phyloP scores from a whole-genome alignment of 148 eudicot genomes.

The Nepenthes gracilis region DNA sequence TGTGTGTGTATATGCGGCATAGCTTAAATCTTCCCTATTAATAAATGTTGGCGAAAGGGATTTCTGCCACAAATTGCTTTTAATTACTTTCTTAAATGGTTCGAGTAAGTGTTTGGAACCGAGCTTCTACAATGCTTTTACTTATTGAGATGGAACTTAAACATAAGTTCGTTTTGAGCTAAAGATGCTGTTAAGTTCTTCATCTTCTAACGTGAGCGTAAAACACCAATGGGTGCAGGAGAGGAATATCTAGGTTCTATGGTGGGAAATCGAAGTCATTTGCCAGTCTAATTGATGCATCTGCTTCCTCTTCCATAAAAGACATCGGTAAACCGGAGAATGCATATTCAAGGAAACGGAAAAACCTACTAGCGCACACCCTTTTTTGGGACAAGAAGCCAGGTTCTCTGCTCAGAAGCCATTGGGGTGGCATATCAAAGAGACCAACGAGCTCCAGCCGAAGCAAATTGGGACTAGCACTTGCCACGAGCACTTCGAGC shows the following conservation, averaged over 20 bases:
- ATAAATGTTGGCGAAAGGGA: too few species aligned
- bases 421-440: slow-evolving; percentile 46
- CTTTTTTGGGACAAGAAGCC: slow-evolving; percentile 23
- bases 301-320: slow-evolving; percentile 30
- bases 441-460: slow-evolving; percentile 15
- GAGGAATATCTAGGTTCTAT: slow-evolving; percentile 72
- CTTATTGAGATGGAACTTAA: too few species aligned
- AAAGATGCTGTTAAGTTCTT: too few species aligned
- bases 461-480: slow-evolving; percentile 36
- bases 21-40: too few species aligned
- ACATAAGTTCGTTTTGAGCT: too few species aligned
- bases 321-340: slow-evolving; percentile 57
- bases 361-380: slow-evolving; percentile 33
- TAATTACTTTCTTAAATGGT: too few species aligned
- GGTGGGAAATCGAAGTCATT: slow-evolving; percentile 78
- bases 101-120: too few species aligned
- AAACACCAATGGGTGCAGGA: slow-evolving; percentile 20
- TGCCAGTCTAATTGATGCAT: slow-evolving; percentile 38
- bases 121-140: too few species aligned
- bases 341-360: slow-evolving; percentile 49
- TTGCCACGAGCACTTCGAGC: slow-evolving; percentile 21
- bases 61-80: too few species aligned
- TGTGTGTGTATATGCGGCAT: too few species aligned
- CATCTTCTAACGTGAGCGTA: too few species aligned
- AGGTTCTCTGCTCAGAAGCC: slow-evolving; percentile 11